These are phyloP conservation scores for Russula sp. DNA, from an alignment of 768 basidiomycete genomes.

Conservation along the genomic window DNA sequence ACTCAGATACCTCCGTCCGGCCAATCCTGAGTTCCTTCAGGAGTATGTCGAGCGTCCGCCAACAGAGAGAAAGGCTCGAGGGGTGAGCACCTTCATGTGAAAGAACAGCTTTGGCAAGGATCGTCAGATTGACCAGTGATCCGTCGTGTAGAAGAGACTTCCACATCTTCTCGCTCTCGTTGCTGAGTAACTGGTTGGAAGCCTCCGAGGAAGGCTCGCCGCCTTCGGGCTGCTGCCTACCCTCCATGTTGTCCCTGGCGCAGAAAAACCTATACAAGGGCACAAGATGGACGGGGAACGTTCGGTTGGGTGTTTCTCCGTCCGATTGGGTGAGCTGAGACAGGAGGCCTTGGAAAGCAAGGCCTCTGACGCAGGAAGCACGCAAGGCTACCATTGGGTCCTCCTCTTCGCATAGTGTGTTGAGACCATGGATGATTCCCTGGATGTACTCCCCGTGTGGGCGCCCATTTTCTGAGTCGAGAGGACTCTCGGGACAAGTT, in stretches of 20 bases:
- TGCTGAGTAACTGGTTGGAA: not conserved
- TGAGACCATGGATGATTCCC: not conserved
- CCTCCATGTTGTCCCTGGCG: not conserved
- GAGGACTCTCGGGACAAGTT: not conserved
- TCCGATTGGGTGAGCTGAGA: not conserved
- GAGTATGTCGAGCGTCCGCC: constrained; percentile 11
- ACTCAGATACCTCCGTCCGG: not conserved
- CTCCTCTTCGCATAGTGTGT: not conserved
- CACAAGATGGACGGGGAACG: not conserved
- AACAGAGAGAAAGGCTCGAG: constrained; percentile 5
- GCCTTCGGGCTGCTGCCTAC: too few species aligned
- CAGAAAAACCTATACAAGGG: constrained; percentile 1
- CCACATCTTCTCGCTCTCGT: not conserved
- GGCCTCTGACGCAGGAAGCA: constrained; percentile 2
- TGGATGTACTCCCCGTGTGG: not conserved
- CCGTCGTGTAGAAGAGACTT: not conserved
- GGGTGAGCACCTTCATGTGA: not conserved
- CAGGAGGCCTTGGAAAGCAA: constrained; percentile 5
- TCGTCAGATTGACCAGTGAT: constrained; percentile 6
- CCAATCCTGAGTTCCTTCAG: not conserved
- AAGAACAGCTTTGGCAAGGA: not conserved
- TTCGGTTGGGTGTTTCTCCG: not conserved
- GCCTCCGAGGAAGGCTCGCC: not conserved
- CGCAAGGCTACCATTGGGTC: constrained; percentile 3
- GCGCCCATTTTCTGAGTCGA: not conserved